Percentiles rank a stretch among this genome's conserved stretches.
phyloP scores from a whole-genome alignment of 768 basidiomycete genomes.

The Lactarius evosmus region DNA sequence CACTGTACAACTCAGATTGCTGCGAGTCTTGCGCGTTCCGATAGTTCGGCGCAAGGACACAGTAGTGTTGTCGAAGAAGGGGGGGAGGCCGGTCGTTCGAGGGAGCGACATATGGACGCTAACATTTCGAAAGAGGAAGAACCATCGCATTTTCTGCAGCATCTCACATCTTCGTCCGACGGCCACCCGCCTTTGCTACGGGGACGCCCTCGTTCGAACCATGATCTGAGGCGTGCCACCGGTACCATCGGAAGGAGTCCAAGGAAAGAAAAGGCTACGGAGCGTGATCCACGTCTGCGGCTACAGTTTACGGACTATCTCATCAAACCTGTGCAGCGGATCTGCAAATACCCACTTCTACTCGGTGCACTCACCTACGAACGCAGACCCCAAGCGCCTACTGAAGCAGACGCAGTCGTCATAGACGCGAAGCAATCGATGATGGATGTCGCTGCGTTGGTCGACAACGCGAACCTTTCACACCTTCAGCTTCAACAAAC shows the following conservation, averaged over 20 bases:
- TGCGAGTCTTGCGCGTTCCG: conserved; percentile 26
- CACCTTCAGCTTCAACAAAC: conserved; percentile 21
- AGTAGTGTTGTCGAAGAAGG: conserved; percentile 1
- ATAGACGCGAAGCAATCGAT: conserved; percentile 22
- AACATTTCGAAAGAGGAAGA: conserved; percentile 1
- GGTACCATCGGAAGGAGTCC: conserved; percentile 1
- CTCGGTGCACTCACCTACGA: conserved; percentile 59
- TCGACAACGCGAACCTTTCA: conserved; percentile 24
- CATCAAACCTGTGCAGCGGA: conserved; percentile 95
- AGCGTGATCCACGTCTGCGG: conserved; percentile 34
- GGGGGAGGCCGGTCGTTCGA: conserved; percentile 1
- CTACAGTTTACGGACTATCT: conserved; percentile 81
- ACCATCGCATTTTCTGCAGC: not conserved
- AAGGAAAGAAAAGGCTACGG: conserved; percentile 10
- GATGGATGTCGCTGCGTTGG: conserved; percentile 25
- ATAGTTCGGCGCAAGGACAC: not conserved
- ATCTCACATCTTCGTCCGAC: not conserved
- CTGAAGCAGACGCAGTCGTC: conserved; percentile 16
- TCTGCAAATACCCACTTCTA: conserved; percentile 93
- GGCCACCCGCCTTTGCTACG: not conserved
- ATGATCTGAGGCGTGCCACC: conserved; percentile 7
- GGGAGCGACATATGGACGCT: not conserved
- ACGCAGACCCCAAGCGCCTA: not conserved
- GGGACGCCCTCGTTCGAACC: not conserved
- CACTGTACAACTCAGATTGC: conserved; percentile 61